Evolutionary conservation across 805 yeast species (phyloP), one percentile per base, ranked within the genome.

Genomic region (Sugiyamaella mastotermitis): DNA sequence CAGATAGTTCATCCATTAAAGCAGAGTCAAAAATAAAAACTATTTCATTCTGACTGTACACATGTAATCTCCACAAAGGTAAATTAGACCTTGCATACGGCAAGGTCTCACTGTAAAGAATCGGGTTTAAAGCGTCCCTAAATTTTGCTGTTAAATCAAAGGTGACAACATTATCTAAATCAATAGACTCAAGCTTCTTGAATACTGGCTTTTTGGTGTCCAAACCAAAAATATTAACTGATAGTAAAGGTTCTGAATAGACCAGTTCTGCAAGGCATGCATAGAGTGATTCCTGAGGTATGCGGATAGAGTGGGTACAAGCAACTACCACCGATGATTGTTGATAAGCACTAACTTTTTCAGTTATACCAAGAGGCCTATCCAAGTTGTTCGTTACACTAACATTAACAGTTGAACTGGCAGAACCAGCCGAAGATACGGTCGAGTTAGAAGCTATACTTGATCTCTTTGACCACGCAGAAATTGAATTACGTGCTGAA

Each of bases 21-120:
- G 45, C 34, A n/a, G 41, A 45, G 24, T 47, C 51, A 35, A 33
- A 47, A 15, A 43, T 40, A 15, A 47, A 43, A 22, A 29, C 48
- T 3, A 42, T 9, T 13, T 13, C 30, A 10, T 35, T 28, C 13
- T 40, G 20, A 3, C 31, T 28, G 9, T 36, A 24, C 14, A 41
- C 38, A 32, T 32, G 37, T 5, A 26, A 22, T 17, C 45, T 19
- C 45, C 45, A 41, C 9, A 37, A 22, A 2, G 45, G 45, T 24
- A 37, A 14, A 6, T 26, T n/a, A 8, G 16, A 19, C 13, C 25
- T 31, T 11, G 36, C 40, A 9, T 37, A 36, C 4, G 43, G 39
- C 7, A 40, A 31, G 18, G 7, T 17, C 22, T 19, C 31, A 5
- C 23, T 10, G 15, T 13, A 17, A 9, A 24, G 34, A 30, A 31